Conservation (phyloP, 192 early-diverging fungal species). For the Backusella tuberculispora region DNA sequence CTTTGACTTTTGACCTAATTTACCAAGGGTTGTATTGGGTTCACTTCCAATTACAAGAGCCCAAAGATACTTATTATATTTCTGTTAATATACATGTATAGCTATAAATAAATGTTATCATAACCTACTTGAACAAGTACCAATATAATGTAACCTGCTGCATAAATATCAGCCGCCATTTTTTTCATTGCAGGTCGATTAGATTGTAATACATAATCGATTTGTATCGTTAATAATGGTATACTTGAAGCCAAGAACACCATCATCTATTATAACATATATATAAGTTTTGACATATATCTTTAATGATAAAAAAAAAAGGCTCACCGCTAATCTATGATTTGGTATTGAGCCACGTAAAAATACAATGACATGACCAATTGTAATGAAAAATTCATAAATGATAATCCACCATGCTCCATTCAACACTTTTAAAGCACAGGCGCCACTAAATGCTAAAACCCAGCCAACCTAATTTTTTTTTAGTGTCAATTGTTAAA, state of each 20-base stretch:
- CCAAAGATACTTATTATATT: constrained; percentile 23
- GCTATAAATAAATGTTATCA: not conserved
- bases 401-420: constrained; percentile 35
- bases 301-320: not conserved
- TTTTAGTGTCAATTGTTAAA: not conserved
- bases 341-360: constrained; percentile 13
- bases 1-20: not conserved
- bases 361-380: constrained; percentile 3
- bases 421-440: constrained; percentile 22
- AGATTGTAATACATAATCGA: constrained; percentile 29
- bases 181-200: constrained; percentile 2
- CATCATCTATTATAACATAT: constrained; percentile 21
- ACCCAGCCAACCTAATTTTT: constrained; percentile 16
- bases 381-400: constrained; percentile 23
- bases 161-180: constrained; percentile 5
- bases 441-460: constrained; percentile 23
- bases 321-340: constrained; percentile 27
- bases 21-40: constrained; percentile 18
- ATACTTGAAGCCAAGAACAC: constrained; percentile 28
- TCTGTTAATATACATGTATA: too few relatives aligned
- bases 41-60: constrained; percentile 33
- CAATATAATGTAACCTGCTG: constrained; percentile 25
- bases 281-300: not conserved
- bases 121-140: constrained; percentile 17
- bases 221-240: constrained; percentile 34